Percentiles rank a stretch among this genome's conserved stretches.
Conservation (phyloP, 2,329 filamentous ascomycete species). For the Chrysoporthe puriensis region DNA sequence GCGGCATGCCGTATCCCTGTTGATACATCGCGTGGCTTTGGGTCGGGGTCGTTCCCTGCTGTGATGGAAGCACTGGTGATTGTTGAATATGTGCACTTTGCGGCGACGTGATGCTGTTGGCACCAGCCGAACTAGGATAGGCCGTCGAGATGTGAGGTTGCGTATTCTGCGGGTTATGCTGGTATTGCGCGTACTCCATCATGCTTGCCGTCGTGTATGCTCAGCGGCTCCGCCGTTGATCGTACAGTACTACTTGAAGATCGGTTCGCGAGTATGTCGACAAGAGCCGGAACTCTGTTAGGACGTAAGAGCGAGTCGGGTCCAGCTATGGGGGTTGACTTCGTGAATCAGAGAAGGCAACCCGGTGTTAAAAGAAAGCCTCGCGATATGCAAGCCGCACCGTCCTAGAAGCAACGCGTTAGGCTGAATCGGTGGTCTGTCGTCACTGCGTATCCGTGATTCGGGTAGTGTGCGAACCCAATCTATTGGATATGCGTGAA, state of each 20-base stretch:
- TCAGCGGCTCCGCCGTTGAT: neutral
- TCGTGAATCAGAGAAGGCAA: neutral
- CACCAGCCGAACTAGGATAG: slow-evolving; percentile 62
- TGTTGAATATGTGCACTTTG: slow-evolving; percentile 71
- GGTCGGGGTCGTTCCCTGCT: slow-evolving; percentile 69
- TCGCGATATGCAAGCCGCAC: slow-evolving; percentile 45
- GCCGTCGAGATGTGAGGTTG: slow-evolving; percentile 60
- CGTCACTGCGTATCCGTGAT: slow-evolving; percentile 50
- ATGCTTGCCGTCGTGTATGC: slow-evolving; percentile 44
- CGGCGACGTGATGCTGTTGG: slow-evolving; percentile 71
- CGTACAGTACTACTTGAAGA: neutral
- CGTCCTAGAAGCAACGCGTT: slow-evolving; percentile 53
- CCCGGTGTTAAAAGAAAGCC: slow-evolving; percentile 37
- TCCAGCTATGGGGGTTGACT: neutral
- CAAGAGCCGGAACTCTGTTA: neutral
- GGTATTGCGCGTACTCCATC: slow-evolving; percentile 79
- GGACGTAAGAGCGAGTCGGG: neutral
- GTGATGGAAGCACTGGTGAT: slow-evolving; percentile 79
- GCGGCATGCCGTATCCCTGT: slow-evolving; percentile 73
- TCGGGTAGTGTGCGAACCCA: slow-evolving; percentile 52
- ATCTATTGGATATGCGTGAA: slow-evolving; percentile 63
- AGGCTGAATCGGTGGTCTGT: slow-evolving; percentile 37
- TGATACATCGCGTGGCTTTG: slow-evolving; percentile 79
- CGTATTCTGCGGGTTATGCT: slow-evolving; percentile 68
- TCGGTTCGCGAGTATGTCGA: neutral